Conservation (phyloP, 2,329 filamentous ascomycete species). For the Canariomyces notabilis region DNA sequence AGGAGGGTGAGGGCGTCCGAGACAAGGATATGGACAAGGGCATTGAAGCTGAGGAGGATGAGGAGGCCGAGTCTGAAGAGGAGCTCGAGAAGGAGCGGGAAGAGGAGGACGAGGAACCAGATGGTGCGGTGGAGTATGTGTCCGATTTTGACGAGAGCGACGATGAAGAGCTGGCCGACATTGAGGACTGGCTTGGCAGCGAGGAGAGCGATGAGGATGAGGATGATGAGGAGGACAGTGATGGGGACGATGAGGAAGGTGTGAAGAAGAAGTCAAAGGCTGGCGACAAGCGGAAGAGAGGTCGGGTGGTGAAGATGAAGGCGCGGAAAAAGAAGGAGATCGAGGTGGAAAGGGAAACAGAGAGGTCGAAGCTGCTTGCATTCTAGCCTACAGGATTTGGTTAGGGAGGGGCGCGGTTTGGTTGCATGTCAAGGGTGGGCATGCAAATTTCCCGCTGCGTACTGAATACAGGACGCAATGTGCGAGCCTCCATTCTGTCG, state of each 20-base stretch:
- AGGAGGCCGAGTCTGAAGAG: slow-evolving; percentile 62
- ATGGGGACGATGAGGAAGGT: slow-evolving; percentile 40
- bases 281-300: slow-evolving; percentile 53
- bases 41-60: slow-evolving; percentile 70
- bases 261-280: slow-evolving; percentile 51
- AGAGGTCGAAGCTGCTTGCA: slow-evolving; percentile 37
- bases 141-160: slow-evolving; percentile 84
- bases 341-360: slow-evolving; percentile 62
- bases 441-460: neutral
- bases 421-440: neutral
- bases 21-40: slow-evolving; percentile 89
- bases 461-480: too few relatives aligned
- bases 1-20: slow-evolving; percentile 72
- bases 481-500: too few relatives aligned
- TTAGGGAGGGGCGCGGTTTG: neutral
- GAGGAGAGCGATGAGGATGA: slow-evolving; percentile 58
- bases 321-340: slow-evolving; percentile 70
- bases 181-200: slow-evolving; percentile 90
- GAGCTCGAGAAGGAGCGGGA: slow-evolving; percentile 61
- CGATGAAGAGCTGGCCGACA: slow-evolving; percentile 70
- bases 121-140: slow-evolving; percentile 83
- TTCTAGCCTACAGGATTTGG: slow-evolving; percentile 20
- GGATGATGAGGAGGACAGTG: slow-evolving; percentile 51
- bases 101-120: slow-evolving; percentile 67
- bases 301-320: slow-evolving; percentile 43